Base-by-base conservation (phyloP, 1,139 yeast genomes). In the Kodamaea plutei region DNA sequence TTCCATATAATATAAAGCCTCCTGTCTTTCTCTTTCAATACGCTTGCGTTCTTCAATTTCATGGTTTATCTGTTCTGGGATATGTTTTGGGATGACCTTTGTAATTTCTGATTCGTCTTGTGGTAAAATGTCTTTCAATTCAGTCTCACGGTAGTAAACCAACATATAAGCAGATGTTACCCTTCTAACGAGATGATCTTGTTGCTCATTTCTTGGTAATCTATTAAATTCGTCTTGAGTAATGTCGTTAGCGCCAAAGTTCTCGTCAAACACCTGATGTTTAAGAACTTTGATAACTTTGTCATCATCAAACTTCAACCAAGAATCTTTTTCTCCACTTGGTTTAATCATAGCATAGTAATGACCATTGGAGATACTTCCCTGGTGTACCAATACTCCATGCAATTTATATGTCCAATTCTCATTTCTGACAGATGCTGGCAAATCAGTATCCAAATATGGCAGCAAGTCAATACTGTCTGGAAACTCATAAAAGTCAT, bases 121-220 rank as follows among this genome's bases (percentile, higher is more conserved):
- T 6, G 79, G 79, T 37, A 91, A 65, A 12, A 89, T 69, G 7
- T 69, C 71, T 3, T 66, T 67, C 28, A 79, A 58, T 23, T 73
- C 73, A 6, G 73, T 61, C 50, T 84, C 80, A 33, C 95, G 74
- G 41, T 89, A 75, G 53, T 91, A 91, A 3, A 91, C 98, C 61
- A 91, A 73, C 99, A 91, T 91, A 53, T 91, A 91, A 3, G 98
- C 98, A 30, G 94, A 85, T 0, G 96, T 88, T 28, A 85, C 91
- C 33, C 95, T 76, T 45, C 87, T 74, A 12, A 79, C 58, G 33
- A 77, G 62, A 43, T 79, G 79, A 32, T 72, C 81, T 42, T 76
- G 79, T 37, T 76, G 82, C 43, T 80, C 84, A 13, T 60, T 58
- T 45, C 81, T 69, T 0, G 80, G 58, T 58, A 80, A 56, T 36